These are phyloP conservation scores for Pinus albicaulis DNA, from an alignment of 75 land plant species.

Conservation along the genomic window DNA sequence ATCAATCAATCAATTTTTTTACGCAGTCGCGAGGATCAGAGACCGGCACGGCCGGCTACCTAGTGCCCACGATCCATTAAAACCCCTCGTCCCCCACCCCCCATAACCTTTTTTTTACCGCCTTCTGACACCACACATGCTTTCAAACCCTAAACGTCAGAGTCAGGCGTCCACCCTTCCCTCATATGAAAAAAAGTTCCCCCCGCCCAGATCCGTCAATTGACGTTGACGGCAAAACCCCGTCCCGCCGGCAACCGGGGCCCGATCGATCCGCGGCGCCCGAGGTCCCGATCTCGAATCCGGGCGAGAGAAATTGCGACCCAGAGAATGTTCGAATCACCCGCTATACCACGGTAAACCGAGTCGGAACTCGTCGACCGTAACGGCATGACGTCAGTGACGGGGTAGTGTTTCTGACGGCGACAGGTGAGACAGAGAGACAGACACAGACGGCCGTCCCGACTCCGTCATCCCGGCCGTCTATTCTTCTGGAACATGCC, in stretches of 20 bases:
- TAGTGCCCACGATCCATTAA: neutral
- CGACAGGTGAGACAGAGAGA: too few relatives aligned
- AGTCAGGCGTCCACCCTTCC: neutral
- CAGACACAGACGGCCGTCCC: neutral
- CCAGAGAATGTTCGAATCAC: neutral
- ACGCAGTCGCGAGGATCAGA: constrained; percentile 1
- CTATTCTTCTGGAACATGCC: too few relatives aligned
- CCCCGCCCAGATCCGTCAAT: neutral
- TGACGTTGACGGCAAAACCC: neutral
- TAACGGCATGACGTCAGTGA: constrained; percentile 1
- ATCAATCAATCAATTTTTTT: constrained; percentile 11
- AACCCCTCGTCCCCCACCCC: too few relatives aligned
- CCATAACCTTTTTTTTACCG: neutral
- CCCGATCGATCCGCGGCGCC: neutral
- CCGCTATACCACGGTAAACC: neutral
- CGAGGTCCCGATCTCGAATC: constrained; percentile 3
- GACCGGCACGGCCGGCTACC: constrained; percentile 1
- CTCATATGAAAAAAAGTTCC: neutral
- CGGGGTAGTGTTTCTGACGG: neutral
- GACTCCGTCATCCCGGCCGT: too few relatives aligned
- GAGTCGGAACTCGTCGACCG: neutral
- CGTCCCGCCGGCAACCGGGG: neutral
- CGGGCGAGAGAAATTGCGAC: too few relatives aligned
- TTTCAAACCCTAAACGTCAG: constrained; percentile 6
- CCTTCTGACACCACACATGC: constrained; percentile 15